Evolutionary conservation across 2,329 filamentous ascomycete genomes (phyloP), one percentile per base, ranked within the genome.

Genomic region (Pestalotiopsis fici): DNA sequence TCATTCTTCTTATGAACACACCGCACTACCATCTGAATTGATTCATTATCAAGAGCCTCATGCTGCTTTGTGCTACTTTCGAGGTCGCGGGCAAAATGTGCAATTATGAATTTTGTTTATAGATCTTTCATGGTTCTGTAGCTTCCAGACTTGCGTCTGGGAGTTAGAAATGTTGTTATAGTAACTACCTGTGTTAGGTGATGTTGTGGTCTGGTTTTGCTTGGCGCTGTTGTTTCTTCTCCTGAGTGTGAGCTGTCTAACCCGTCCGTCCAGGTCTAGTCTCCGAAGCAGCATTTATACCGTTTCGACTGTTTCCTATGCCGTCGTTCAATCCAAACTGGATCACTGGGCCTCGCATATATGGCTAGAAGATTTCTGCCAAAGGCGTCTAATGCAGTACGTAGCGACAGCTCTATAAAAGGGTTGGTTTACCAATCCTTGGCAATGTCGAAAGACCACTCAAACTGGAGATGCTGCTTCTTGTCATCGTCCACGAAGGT

Each of bases 401-500:
- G 27, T 9, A 18, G 43, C 43, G 43, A 47, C 21, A 37, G 23
- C 39, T 55, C 25, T 35, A 21, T 39, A 39, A 35, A 59, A 37
- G 12, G 23, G 13, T 47, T 54, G n/a, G 6, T 65, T 50, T 65
- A 65, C 96, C 96, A 98, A 79, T 97, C 93, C 88, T 98, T 99
- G 83, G 92, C 88, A 79, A 99, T 97, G 78, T 98, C 93, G 77
- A 99, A 98, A 69, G 91, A 90, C 96, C 96, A 99, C 76, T 97
- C 92, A 80, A 99, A 99, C 78, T 91, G 87, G 71, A 99, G 86
- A 82, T 99, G 95, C 71, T 88, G 91, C 82, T 94, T 90, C 80
- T 96, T 91, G 83, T 99, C 96, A 76, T 99, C 96, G 78, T 99
- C 96, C 70, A 97, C 88, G 80, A 99, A 99, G 81, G 90, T 94